Base-by-base conservation (phyloP, 2,329 filamentous ascomycete genomes). In the Sporothrix pallida region DNA sequence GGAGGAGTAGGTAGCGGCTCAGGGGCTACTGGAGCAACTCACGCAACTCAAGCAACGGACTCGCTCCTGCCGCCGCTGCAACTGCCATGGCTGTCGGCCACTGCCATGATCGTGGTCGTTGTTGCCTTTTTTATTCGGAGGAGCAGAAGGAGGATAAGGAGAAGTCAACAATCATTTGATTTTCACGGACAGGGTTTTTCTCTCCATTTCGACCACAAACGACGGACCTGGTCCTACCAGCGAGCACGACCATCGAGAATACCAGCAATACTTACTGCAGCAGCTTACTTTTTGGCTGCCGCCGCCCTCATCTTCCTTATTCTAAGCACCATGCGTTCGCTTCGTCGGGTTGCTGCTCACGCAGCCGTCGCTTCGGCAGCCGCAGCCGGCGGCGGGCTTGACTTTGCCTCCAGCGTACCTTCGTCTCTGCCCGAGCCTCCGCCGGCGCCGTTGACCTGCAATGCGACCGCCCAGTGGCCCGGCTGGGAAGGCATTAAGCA, bases 391-490 rank as follows among this genome's bases (percentile, higher is more conserved):
- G 56, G 15, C 31, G 65, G 50, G n/a, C 37, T 67, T 8, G 72
- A 52, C n/a, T 23, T 48, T 48, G 42, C 2, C 3, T n/a, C 62
- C 6, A 1, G 37, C 9, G 4, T 13, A 10, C 54, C 20, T 8
- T 26, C 54, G 10, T 12, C 54, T 2, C n/a, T 12, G 15, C 8
- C n/a, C 1, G 8, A 13, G 13, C 13, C 31, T 17, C 10, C 26
- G 15, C 9, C 3, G 6, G 8, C 31, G 8, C 7, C 31, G 9
- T 17, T 20, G 42, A 46, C n/a, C 2, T 76, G 75, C 52, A 62
- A 71, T 3, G 70, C 72, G 1, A 76, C 74, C 1, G 2, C 54
- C 1, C n/a, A 69, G 37, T 76, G 75, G 75, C 75, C 75, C 0
- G 75, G 75, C 8, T 75, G 72, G 74, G 2, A 6, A 0, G 50